phyloP scores from a whole-genome alignment of 176 grass and related monocot species.

The Hyparrhenia diplandra region DNA sequence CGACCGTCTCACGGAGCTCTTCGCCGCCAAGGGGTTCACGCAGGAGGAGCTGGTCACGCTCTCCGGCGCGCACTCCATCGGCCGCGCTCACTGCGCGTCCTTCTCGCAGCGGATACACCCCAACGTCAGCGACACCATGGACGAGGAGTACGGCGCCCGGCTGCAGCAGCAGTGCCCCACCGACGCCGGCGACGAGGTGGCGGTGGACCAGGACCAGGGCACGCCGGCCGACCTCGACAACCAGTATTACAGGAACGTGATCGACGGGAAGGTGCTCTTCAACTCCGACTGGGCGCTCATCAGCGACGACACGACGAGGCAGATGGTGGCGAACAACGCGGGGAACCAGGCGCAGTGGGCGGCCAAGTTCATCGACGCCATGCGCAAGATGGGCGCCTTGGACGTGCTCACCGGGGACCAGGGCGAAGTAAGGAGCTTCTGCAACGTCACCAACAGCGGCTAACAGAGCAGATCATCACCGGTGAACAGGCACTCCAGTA shows the following conservation, averaged over 20 bases:
- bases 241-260: conserved; percentile 5
- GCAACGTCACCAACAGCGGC: conserved; percentile 10
- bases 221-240: conserved; percentile 3
- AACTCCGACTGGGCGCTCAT: conserved; percentile 21
- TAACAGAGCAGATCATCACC: background rate
- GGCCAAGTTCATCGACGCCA: conserved; percentile 21
- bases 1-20: background rate
- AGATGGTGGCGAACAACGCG: conserved; percentile 6
- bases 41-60: conserved; percentile 11
- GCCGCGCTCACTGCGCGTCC: conserved; percentile 3
- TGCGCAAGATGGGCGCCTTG: conserved; percentile 20
- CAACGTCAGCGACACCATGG: conserved; percentile 13
- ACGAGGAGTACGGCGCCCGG: background rate
- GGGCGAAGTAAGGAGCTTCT: background rate
- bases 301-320: background rate
- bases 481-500: background rate
- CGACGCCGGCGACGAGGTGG: background rate
- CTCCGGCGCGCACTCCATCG: conserved; percentile 22
- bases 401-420: background rate
- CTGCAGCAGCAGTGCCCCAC: background rate
- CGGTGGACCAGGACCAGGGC: conserved; percentile 12
- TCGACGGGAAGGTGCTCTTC: conserved; percentile 15
- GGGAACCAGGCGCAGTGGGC: background rate
- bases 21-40: conserved; percentile 12
- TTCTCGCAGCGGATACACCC: background rate